These are phyloP conservation scores for Globisporangium irregulare DNA, from an alignment of 352 stramenopile genomes.

Conservation along the genomic window DNA sequence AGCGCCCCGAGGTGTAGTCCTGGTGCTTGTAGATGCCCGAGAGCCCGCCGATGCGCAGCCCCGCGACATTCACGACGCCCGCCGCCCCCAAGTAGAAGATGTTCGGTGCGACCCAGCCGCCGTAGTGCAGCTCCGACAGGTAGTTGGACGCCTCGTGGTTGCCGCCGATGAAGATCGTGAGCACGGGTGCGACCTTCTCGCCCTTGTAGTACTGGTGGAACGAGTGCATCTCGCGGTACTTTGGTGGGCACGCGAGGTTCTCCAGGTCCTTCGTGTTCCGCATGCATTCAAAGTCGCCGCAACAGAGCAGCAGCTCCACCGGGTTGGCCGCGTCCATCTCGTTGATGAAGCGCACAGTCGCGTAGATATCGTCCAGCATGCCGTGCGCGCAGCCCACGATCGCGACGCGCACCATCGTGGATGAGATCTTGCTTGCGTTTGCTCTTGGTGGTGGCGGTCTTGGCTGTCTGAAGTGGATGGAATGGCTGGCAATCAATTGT, in stretches of 20 bases:
- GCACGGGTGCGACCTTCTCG: conserved; percentile 74
- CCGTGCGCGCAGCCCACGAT: conserved; percentile 99
- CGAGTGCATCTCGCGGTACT: conserved; percentile 78
- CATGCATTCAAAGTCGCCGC: conserved; percentile 98
- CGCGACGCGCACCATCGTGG: conserved; percentile 62
- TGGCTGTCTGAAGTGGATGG: background rate
- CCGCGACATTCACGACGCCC: conserved; percentile 76
- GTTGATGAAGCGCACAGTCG: conserved; percentile 91
- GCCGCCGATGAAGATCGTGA: conserved; percentile 94
- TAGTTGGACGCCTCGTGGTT: conserved; percentile 96
- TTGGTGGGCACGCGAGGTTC: conserved; percentile 90
- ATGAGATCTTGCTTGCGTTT: background rate
- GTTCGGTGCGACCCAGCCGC: conserved; percentile 94
- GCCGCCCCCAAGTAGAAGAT: conserved; percentile 95
- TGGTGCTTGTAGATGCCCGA: conserved; percentile 92
- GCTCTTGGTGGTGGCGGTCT: background rate
- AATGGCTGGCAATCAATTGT: background rate
- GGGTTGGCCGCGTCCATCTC: conserved; percentile 64
- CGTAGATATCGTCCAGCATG: conserved; percentile 98
- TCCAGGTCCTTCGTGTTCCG: conserved; percentile 94
- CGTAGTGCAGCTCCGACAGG: conserved; percentile 92
- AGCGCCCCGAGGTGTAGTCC: conserved; percentile 71
- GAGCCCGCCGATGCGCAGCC: conserved; percentile 90
- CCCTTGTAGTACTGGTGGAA: conserved; percentile 95
- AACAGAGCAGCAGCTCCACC: conserved; percentile 97